Base-by-base conservation (phyloP, 2,329 filamentous ascomycete genomes). In the Alternaria sp. region DNA sequence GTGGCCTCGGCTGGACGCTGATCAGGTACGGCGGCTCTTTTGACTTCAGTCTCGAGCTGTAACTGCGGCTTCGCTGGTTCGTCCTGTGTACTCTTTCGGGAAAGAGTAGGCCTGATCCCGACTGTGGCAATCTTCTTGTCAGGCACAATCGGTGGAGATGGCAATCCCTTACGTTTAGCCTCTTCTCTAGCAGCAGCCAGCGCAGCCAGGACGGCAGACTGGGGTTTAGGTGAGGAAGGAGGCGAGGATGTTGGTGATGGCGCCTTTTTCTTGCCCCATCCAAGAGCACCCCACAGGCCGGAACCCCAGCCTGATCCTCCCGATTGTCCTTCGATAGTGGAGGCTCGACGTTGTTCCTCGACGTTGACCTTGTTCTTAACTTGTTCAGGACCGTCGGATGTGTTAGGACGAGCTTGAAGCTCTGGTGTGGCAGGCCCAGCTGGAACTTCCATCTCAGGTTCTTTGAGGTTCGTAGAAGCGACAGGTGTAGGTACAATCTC, bases 191-290 rank as follows among this genome's bases (percentile, higher is more conserved):
- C 54, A 12, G 59, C 59, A 49, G 54, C 59, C n/a, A 61, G 36
- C n/a, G 59, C 59, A 12, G 59, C 59, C 14, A 61, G 59, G 25
- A 61, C 59, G n/a, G 49, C 54, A 30, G 59, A 61, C 14, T 58
- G 54, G n/a, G 59, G 54, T 32, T 46, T 62, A 4, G 59, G 59
- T 16, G 56, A 62, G n/a, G 50, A 45, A 7, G 55, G 56, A 18
- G 52, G 44, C 10, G 62, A 64, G 7, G 68, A 60, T 9, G 59
- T 61, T 7, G 66, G 55, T 4, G 66, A 64, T 9, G 61, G 53
- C 9, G 63, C 25, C 56, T 68, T 72, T 65, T 73, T 75, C 64
- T 69, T 71, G 11, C 75, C 74, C 74, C 73, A 77, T 3, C 75
- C 73, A 50, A 77, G 66, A 2, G 73, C 72, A 44, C 75, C 73